phyloP scores from a whole-genome alignment of 495 filamentous ascomycete species.

The Hyaloscypha variabilis region DNA sequence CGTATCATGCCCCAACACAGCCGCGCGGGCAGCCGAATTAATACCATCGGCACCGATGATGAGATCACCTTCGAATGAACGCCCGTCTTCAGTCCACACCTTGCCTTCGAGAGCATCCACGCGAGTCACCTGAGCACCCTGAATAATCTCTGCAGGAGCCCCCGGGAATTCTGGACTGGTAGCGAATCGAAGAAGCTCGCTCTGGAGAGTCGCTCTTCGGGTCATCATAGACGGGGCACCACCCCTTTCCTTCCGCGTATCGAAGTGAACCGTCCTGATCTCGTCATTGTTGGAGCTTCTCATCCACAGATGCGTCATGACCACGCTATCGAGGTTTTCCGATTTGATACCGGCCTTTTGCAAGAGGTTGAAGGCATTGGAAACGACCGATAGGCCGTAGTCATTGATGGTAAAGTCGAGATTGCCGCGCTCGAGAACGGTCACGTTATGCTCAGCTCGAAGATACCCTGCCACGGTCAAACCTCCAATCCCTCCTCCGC shows the following conservation, averaged over 20 bases:
- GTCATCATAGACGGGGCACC: slow-evolving; percentile 31
- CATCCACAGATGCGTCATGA: slow-evolving; percentile 33
- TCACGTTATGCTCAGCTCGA: slow-evolving; percentile 33
- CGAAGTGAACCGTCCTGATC: slow-evolving; percentile 28
- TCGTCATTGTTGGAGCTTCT: slow-evolving; percentile 30
- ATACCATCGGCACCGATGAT: slow-evolving; percentile 36
- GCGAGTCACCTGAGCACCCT: slow-evolving; percentile 28
- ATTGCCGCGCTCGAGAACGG: slow-evolving; percentile 32
- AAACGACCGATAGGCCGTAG: slow-evolving; percentile 34
- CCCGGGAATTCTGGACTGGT: slow-evolving; percentile 30
- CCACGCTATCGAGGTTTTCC: slow-evolving; percentile 30
- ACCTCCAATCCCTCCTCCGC: slow-evolving; percentile 33
- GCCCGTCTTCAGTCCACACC: slow-evolving; percentile 33
- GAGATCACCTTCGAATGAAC: slow-evolving; percentile 32
- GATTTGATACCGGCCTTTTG: slow-evolving; percentile 31
- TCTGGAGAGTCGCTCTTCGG: slow-evolving; percentile 30
- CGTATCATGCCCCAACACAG: slow-evolving; percentile 28
- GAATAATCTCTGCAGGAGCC: slow-evolving; percentile 28
- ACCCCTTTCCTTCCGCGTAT: slow-evolving; percentile 30
- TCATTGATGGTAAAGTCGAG: slow-evolving; percentile 34
- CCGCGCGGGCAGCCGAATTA: slow-evolving; percentile 29
- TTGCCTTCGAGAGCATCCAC: slow-evolving; percentile 31
- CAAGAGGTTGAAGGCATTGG: slow-evolving; percentile 32
- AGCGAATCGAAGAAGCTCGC: slow-evolving; percentile 32
- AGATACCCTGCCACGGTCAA: slow-evolving; percentile 33